phyloP scores from a whole-genome alignment of 495 filamentous ascomycete genomes.

The Talaromyces proteolyticus region DNA sequence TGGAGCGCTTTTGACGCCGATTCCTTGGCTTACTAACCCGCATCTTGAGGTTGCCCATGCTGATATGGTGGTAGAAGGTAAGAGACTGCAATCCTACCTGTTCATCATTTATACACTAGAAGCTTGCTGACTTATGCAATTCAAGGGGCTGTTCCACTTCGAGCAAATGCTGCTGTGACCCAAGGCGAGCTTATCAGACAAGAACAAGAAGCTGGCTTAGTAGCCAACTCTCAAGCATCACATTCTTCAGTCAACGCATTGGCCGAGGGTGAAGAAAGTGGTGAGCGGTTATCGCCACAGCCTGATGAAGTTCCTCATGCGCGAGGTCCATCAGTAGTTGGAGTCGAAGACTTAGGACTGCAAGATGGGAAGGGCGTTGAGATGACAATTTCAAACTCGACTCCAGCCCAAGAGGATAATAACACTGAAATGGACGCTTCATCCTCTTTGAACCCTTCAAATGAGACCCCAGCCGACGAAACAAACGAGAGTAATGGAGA shows the following conservation, averaged over 20 bases:
- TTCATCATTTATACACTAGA: neutral
- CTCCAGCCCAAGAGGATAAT: constrained; percentile 9
- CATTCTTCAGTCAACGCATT: constrained; percentile 9
- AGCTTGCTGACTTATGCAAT: constrained; percentile 12
- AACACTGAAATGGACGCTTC: constrained; percentile 10
- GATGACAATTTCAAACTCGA: constrained; percentile 24
- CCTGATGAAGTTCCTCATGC: constrained; percentile 67
- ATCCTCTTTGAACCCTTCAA: neutral
- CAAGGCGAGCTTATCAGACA: constrained; percentile 75
- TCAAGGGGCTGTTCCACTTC: constrained; percentile 9
- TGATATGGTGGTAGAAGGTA: constrained; percentile 19
- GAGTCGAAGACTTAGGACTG: constrained; percentile 79
- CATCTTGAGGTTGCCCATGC: constrained; percentile 21
- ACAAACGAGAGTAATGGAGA: constrained; percentile 15
- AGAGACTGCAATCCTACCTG: neutral
- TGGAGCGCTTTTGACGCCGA: constrained; percentile 87
- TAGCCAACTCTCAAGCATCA: constrained; percentile 1
- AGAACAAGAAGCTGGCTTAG: constrained; percentile 69
- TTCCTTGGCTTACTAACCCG: constrained; percentile 68
- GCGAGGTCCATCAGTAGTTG: constrained; percentile 74
- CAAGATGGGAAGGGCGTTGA: constrained; percentile 53
- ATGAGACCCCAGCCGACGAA: neutral
- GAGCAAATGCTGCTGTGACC: constrained; percentile 45
- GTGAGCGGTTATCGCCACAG: constrained; percentile 16
- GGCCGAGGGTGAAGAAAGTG: constrained; percentile 25